Conservation (phyloP, 1,139 yeast genomes). For the Candida labiduridarum region DNA sequence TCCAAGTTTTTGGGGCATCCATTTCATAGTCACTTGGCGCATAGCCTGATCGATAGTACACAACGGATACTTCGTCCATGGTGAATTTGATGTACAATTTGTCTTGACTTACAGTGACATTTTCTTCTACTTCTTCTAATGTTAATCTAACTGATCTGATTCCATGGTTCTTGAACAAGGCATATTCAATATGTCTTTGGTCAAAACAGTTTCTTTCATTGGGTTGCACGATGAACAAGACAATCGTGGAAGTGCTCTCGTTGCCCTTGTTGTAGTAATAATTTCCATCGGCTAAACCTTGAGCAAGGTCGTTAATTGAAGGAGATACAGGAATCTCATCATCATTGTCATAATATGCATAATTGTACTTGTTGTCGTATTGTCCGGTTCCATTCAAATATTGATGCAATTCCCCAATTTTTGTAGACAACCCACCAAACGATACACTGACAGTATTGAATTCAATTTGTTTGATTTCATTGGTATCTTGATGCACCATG, state of each 20-base stretch:
- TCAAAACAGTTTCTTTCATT: constrained; percentile 88
- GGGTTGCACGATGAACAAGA: constrained; percentile 81
- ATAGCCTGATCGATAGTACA: constrained; percentile 89
- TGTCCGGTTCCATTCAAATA: constrained; percentile 60
- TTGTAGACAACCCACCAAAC: constrained; percentile 86
- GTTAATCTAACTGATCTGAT: constrained; percentile 68
- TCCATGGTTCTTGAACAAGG: constrained; percentile 56
- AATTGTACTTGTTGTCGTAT: constrained; percentile 44
- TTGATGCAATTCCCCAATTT: constrained; percentile 75
- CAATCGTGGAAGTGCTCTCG: constrained; percentile 44
- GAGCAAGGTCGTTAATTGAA: constrained; percentile 62
- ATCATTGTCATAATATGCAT: constrained; percentile 41
- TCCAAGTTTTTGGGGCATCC: constrained; percentile 65
- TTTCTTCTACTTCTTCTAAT: constrained; percentile 56
- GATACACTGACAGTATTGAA: constrained; percentile 95
- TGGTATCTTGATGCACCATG: constrained; percentile 58
- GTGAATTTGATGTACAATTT: constrained; percentile 55
- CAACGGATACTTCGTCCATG: constrained; percentile 78
- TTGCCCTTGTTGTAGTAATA: constrained; percentile 43
- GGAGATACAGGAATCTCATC: constrained; percentile 66
- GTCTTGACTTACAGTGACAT: constrained; percentile 42
- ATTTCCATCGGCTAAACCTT: constrained; percentile 72
- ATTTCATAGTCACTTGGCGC: constrained; percentile 72
- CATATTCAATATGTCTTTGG: constrained; percentile 81
- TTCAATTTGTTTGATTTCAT: constrained; percentile 83